Evolutionary conservation across 495 filamentous ascomycete genomes (phyloP), one percentile per base, ranked within the genome.

Genomic region (Penicillium malachiteum): DNA sequence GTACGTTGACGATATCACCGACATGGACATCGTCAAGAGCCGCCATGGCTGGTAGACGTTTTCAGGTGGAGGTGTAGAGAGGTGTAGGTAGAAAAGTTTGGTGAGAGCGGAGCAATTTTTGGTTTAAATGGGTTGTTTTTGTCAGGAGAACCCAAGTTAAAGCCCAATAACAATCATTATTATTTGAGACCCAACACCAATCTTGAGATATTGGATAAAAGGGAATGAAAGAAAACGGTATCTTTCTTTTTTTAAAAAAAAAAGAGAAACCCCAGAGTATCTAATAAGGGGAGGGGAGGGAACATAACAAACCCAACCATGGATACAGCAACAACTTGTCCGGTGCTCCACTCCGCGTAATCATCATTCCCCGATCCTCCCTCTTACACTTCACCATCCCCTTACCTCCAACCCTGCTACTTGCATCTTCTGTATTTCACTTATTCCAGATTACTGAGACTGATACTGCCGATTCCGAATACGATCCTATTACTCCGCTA

Each of bases 1-100:
- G 94, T 48, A 97, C 93, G 56, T 97, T 92, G 49, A 99, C 94
- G 50, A 81, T 73, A 68, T 97, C 95, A 42, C 95, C 95, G 37
- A 97, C 81, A 62, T 87, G 80, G 57, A 95, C 75, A 39, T 87
- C 86, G 52, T 78, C 75, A 50, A 62, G 62, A 56, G 67, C 69
- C 66, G 59, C 73, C 74, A 73, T 74, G 39, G 50, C 51, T 18
- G 48, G 44, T n/a, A 53, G 17, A 16, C 31, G 16, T 43, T 38
- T 18, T 47, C 12, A 30, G 42, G 26, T 40, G 35, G 26, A 34
- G 37, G 26, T 14, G 33, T 49, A 40, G 35, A 51, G 55, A 55
- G 46, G 48, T 53, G 42, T 50, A 51, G 37, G 33, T 32, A 37
- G 41, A 31, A 35, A 45, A 54, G 44, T 37, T 37, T 37, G 34